phyloP scores from a whole-genome alignment of 2,329 filamentous ascomycete genomes.

The Coniochaeta hoffmannii region DNA sequence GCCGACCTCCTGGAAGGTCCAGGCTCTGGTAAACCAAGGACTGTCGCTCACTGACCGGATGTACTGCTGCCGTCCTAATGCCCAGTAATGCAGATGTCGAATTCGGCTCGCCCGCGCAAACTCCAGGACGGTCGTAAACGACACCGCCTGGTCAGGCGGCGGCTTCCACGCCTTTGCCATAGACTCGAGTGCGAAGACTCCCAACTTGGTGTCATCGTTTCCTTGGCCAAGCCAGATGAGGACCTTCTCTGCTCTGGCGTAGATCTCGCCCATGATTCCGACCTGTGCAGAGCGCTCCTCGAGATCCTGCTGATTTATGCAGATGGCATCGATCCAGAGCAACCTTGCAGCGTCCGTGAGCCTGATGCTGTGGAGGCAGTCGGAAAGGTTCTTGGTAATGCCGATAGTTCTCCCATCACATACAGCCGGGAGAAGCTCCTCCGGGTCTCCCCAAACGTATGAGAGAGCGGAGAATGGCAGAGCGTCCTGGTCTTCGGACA shows the following conservation, averaged over 20 bases:
- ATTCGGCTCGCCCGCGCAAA: neutral
- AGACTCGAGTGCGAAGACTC: neutral
- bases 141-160: neutral
- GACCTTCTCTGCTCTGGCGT: neutral
- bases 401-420: neutral
- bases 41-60: neutral
- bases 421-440: neutral
- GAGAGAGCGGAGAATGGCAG: conserved; percentile 5
- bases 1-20: neutral
- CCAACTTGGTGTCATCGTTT: neutral
- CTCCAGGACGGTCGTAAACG: neutral
- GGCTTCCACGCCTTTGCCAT: neutral
- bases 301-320: neutral
- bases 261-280: neutral
- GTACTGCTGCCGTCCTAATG: neutral
- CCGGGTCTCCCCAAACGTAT: neutral
- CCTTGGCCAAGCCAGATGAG: neutral
- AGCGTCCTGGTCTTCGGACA: neutral
- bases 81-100: neutral
- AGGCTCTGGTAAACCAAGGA: neutral
- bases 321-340: neutral
- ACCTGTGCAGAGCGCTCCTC: neutral
- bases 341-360: neutral
- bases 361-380: neutral
- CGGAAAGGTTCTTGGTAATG: neutral